Base-by-base conservation (phyloP, 1,284 basidiomycete genomes). In the Thelephora terrestris region DNA sequence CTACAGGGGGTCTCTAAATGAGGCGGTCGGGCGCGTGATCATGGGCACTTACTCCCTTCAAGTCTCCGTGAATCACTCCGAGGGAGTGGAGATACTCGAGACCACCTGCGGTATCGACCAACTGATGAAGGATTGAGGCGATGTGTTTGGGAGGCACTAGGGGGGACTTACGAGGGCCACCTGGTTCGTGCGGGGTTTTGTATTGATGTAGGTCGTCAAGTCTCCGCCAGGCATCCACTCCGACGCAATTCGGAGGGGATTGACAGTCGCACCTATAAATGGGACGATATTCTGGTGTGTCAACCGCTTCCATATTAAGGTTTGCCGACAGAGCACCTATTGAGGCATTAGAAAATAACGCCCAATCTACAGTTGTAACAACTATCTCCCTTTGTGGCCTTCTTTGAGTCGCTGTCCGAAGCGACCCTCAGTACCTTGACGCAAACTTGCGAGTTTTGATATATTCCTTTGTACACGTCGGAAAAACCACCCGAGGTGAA, bases 271-370 rank as follows among this genome's bases (percentile, higher is more conserved):
- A 7, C 49, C 49, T 16, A 20, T 18, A 17, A 50, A 50, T 32
- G 38, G 37, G 4, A 48, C 32, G 25, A 50, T 27, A 43, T 50
- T 27, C 5, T 35, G 46, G 27, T 50, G 49, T 7, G n/a, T n/a
- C 10, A 50, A 4, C 4, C 40, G 21, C 27, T 36, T 47, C 49
- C 49, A 50, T 1, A 43, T 14, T 9, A 43, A 21, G 18, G 47
- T 46, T 36, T 47, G 37, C 20, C 37, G 18, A 32, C 10, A 43
- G 14, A 47, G 20, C 37, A 18, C 9, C 37, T 50, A 16, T 18
- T 9, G n/a, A 16, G 7, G 12, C n/a, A 18, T 39, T 16, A n/a
- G 25, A 27, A 27, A 27, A 27, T 27, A 27, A 27, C 9, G 25
- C 25, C 4, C 25, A 27, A 9, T 27, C 25, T 4, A 27, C 25